Evolutionary conservation across 441 rosid species (phyloP).

Genomic region (Corymbia calophylla): DNA sequence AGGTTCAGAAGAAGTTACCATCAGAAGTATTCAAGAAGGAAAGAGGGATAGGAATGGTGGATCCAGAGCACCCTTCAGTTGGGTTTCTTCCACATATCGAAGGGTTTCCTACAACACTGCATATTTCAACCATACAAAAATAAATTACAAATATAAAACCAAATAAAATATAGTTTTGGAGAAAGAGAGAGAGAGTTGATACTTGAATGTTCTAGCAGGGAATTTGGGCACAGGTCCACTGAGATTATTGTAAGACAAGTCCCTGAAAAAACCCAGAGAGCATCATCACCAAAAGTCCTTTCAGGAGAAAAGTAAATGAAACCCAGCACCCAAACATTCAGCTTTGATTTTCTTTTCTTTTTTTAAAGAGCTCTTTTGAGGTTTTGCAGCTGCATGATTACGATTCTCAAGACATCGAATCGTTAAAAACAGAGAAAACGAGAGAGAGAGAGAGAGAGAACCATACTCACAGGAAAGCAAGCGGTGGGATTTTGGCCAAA

Average conservation of each 20-base stretch:
- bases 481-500: constrained; percentile 62
- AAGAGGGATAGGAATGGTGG: constrained; percentile 38
- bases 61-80: constrained; percentile 49
- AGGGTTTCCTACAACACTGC: constrained; percentile 73
- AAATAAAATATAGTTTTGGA: background rate
- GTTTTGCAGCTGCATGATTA: background rate
- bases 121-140: background rate
- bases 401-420: constrained; percentile 6
- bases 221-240: constrained; percentile 71
- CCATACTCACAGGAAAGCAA: constrained; percentile 76
- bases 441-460: constrained; percentile 8
- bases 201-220: constrained; percentile 77
- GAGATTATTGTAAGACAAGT: constrained; percentile 84
- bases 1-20: constrained; percentile 21
- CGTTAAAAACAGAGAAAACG: background rate
- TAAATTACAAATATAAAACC: background rate
- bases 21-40: constrained; percentile 39
- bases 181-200: constrained; percentile 7
- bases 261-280: constrained; percentile 34
- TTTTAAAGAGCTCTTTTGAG: background rate
- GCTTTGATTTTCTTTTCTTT: background rate
- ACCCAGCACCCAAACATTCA: background rate
- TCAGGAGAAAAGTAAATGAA: background rate
- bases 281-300: background rate
- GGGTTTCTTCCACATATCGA: constrained; percentile 57